phyloP scores from a whole-genome alignment of 23 red algal genomes.

The Gracilaria gracilis region DNA sequence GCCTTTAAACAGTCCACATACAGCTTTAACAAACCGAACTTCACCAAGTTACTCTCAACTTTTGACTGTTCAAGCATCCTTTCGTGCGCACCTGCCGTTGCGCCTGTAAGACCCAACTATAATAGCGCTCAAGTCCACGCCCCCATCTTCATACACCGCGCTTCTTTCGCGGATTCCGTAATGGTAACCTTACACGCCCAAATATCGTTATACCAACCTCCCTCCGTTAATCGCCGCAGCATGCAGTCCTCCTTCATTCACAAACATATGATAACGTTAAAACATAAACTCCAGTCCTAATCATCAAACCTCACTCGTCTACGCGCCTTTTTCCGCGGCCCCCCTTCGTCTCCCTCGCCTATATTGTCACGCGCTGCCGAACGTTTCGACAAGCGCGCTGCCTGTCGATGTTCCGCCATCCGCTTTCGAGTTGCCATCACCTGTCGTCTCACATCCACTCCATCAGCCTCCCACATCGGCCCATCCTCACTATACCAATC shows the following conservation, averaged over 20 bases:
- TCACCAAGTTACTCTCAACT: no score
- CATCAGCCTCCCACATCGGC: neutral
- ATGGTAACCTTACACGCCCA: no score
- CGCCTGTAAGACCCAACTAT: no score
- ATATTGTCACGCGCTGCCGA: neutral
- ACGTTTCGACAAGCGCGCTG: neutral
- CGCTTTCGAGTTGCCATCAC: conserved; percentile 5
- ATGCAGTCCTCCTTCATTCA: neutral
- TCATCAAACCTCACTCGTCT: conserved; percentile 25
- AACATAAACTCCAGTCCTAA: no score
- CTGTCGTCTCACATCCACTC: conserved; percentile 3
- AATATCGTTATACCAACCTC: no score
- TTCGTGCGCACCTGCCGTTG: no score
- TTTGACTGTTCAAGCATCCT: no score
- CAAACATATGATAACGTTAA: no score
- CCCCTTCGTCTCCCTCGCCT: neutral
- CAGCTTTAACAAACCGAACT: no score
- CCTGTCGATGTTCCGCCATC: neutral
- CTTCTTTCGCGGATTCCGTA: no score
- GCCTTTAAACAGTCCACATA: no score
- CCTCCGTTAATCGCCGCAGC: neutral
- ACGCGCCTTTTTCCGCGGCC: neutral
- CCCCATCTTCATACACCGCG: neutral
- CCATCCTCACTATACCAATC: neutral
- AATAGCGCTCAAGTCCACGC: no score